Base-by-base conservation (phyloP, 305 asterid genomes). In the Plantago rigida region DNA sequence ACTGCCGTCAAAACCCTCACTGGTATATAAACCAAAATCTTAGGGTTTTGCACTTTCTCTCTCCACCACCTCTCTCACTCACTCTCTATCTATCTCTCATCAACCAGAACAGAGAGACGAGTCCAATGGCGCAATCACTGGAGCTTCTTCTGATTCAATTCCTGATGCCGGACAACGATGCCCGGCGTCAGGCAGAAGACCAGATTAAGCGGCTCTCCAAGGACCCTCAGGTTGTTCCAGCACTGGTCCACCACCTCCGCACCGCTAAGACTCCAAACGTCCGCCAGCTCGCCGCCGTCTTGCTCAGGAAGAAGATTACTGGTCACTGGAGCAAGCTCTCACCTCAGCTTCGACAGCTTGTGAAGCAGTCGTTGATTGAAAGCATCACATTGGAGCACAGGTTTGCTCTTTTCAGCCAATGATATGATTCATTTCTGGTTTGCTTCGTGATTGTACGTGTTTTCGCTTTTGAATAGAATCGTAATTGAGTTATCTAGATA, bases 211-310 rank as follows among this genome's bases (percentile, higher is more conserved):
- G 99, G 10, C 63, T 88, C 55, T 81, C 95, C 0, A 88, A 88
- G 93, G 97, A 92, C 76, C 97, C 99, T 10, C 91, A 86, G 83
- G 99, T 92, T 69, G 94, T 92, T 9, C 96, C 99, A 22, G 87
- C 95, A 29, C 76, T 92, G 3, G 66, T 83, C 17, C 94, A 92
- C 65, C 99, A 89, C 73, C 93, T 92, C 34, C 99, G 99, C 60
- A 88, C 99, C 12, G 99, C 99, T 62, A 92, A 92, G 76, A 88
- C 96, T n/a, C 99, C 99, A 50, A 86, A 92, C 59, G 99, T 92
- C 55, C 89, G 99, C 15, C 99, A 92, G 66, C 94, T 92, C 10
- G 87, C 96, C 56, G 99, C 97, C 41, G 99, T 92, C 48, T 88
- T 92, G 47, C 95, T 92, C 67, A 95, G 99, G 9, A 92, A 92